These are phyloP conservation scores for Coprinopsis sp. DNA, from an alignment of 768 basidiomycete genomes.

Conservation along the genomic window DNA sequence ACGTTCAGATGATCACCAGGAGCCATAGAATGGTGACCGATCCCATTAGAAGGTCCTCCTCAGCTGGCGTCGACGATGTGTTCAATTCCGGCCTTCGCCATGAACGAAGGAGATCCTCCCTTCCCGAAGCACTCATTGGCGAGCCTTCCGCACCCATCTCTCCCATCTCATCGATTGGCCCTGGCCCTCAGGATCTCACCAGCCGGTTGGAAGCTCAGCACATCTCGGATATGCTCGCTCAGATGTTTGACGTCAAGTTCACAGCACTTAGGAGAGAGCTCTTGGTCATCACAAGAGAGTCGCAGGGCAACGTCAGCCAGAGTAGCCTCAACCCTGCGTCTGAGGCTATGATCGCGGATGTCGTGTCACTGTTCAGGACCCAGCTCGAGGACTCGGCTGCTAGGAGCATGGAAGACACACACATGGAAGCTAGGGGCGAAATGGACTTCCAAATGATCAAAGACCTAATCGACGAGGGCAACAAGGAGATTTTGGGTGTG, in stretches of 20 bases:
- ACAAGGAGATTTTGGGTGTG: conserved; percentile 51
- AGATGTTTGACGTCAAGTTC: conserved; percentile 69
- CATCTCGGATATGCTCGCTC: conserved; percentile 56
- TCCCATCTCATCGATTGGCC: conserved; percentile 26
- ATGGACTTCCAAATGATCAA: conserved; percentile 75
- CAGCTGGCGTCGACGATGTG: conserved; percentile 30
- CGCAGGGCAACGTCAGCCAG: conserved; percentile 20
- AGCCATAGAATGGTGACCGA: conserved; percentile 53
- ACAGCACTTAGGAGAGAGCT: conserved; percentile 40
- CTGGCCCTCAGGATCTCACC: conserved; percentile 42
- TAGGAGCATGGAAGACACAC: conserved; percentile 54
- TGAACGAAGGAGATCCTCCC: conserved; percentile 49
- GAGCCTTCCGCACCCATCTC: conserved; percentile 34
- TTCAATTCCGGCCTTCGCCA: conserved; percentile 31
- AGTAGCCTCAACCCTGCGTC: conserved; percentile 38
- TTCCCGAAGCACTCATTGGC: conserved; percentile 51
- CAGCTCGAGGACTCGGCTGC: conserved; percentile 62
- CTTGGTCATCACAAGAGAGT: conserved; percentile 15
- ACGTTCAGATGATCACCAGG: conserved; percentile 65
- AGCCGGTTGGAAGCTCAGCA: conserved; percentile 55
- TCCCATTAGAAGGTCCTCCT: conserved; percentile 33
- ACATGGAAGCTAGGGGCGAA: conserved; percentile 70
- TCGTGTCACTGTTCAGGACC: conserved; percentile 61
- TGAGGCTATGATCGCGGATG: conserved; percentile 60
- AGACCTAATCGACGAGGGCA: conserved; percentile 62